A percentile compares a stretch with the other conserved stretches of the same genome.
phyloP scores from a whole-genome alignment of 2,329 filamentous ascomycete genomes.

The Sporothrix mexicana region DNA sequence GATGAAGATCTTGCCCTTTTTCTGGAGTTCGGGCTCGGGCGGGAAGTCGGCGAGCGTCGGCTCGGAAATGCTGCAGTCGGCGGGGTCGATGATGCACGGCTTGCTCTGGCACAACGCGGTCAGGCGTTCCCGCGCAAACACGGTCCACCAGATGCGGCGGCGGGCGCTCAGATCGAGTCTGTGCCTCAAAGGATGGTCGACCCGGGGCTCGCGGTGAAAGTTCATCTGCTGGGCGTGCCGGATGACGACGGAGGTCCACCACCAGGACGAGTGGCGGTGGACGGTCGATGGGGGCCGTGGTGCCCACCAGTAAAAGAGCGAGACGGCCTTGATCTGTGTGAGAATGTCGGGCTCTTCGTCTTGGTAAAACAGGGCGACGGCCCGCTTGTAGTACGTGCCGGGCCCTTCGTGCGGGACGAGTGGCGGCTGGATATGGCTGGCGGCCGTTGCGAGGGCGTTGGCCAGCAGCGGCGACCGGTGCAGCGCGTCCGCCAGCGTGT shows the following conservation, averaged over 20 bases:
- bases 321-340: slow-evolving; percentile 2
- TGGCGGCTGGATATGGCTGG: slow-evolving; percentile 26
- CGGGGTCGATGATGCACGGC: slow-evolving; percentile 30
- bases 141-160: slow-evolving; percentile 28
- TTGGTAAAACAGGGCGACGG: neutral
- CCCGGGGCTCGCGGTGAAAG: slow-evolving; percentile 27
- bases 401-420: slow-evolving; percentile 25
- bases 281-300: slow-evolving; percentile 21
- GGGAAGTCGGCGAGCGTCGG: slow-evolving; percentile 24
- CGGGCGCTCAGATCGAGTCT: slow-evolving; percentile 11
- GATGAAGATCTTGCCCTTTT: slow-evolving; percentile 30
- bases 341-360: slow-evolving; percentile 23
- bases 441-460: slow-evolving; percentile 13
- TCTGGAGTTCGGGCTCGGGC: neutral
- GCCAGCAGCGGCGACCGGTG: slow-evolving; percentile 24
- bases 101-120: slow-evolving; percentile 22
- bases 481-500: slow-evolving; percentile 4
- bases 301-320: slow-evolving; percentile 29
- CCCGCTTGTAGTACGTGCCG: slow-evolving; percentile 21
- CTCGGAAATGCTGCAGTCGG: slow-evolving; percentile 28
- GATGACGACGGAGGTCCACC: slow-evolving; percentile 29
- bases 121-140: slow-evolving; percentile 19
- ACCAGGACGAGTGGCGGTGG: slow-evolving; percentile 27
- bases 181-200: slow-evolving; percentile 18
- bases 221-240: slow-evolving; percentile 30